These are phyloP conservation scores for Rosellinia necatrix DNA, from an alignment of 2,329 filamentous ascomycete species.

Conservation along the genomic window DNA sequence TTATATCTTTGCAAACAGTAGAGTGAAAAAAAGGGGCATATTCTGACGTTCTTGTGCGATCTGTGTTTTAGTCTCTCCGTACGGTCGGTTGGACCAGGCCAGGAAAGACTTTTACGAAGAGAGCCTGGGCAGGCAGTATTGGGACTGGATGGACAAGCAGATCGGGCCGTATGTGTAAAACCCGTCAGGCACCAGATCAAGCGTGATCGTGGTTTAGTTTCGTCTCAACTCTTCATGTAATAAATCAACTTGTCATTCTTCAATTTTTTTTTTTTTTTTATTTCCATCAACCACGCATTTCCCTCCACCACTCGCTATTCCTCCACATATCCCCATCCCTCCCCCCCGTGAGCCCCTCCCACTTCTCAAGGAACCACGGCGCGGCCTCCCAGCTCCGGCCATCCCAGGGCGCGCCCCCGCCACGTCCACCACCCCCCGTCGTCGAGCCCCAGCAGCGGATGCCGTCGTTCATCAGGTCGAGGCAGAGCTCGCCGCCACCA, in stretches of 20 bases:
- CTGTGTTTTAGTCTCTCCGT: constrained; percentile 47
- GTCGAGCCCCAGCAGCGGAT: constrained; percentile 35
- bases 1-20: neutral
- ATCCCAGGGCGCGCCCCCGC: constrained; percentile 37
- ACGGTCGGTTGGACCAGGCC: constrained; percentile 44
- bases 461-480: constrained; percentile 32
- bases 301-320: constrained; percentile 36
- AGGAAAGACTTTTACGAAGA: constrained; percentile 42
- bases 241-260: neutral
- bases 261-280: neutral
- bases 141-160: constrained; percentile 51
- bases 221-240: neutral
- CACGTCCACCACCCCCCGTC: constrained; percentile 20
- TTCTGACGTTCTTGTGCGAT: neutral
- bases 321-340: constrained; percentile 35
- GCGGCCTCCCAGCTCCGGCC: constrained; percentile 37
- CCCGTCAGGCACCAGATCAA: no score
- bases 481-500: constrained; percentile 32
- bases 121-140: constrained; percentile 44
- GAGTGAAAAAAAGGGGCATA: no score
- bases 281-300: constrained; percentile 20
- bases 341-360: constrained; percentile 31
- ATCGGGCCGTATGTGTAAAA: constrained; percentile 33
- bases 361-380: constrained; percentile 38
- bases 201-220: neutral